These are phyloP conservation scores for Schizochytrium sp. DNA, from an alignment of 108 stramenopile species.

Conservation along the genomic window DNA sequence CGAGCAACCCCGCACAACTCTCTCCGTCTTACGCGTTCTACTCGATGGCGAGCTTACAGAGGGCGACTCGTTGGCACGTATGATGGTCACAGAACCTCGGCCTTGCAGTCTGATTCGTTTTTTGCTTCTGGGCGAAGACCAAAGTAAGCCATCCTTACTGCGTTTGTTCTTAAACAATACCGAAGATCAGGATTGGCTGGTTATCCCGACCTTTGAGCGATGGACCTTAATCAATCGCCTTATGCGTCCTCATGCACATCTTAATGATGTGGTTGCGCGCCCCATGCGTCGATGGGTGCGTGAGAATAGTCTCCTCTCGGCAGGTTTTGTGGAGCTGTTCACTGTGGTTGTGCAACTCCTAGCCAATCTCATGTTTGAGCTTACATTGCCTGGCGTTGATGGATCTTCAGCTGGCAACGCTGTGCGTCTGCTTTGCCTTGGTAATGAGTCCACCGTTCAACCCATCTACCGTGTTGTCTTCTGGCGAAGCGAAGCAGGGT, in stretches of 20 bases:
- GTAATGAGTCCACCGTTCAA: background rate
- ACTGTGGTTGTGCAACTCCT: background rate
- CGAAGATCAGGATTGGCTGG: background rate
- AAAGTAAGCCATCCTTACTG: constrained; percentile 20
- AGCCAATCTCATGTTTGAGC: background rate
- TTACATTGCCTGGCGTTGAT: background rate
- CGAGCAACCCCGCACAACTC: background rate
- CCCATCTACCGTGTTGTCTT: background rate
- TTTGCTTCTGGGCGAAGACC: constrained; percentile 8
- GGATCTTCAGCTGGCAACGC: background rate
- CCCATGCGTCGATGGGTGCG: background rate
- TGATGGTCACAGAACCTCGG: background rate
- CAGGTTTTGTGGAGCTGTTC: background rate
- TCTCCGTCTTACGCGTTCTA: background rate
- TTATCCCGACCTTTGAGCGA: no score
- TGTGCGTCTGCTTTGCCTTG: background rate
- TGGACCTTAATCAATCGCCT: no score
- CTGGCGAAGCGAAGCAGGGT: background rate
- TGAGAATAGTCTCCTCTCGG: background rate
- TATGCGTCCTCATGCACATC: no score
- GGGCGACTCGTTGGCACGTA: background rate
- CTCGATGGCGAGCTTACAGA: constrained; percentile 13
- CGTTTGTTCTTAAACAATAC: background rate
- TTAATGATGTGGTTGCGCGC: background rate
- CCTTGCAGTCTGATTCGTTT: background rate